phyloP scores from a whole-genome alignment of 176 grass and related monocot species.

The Canna indica region DNA sequence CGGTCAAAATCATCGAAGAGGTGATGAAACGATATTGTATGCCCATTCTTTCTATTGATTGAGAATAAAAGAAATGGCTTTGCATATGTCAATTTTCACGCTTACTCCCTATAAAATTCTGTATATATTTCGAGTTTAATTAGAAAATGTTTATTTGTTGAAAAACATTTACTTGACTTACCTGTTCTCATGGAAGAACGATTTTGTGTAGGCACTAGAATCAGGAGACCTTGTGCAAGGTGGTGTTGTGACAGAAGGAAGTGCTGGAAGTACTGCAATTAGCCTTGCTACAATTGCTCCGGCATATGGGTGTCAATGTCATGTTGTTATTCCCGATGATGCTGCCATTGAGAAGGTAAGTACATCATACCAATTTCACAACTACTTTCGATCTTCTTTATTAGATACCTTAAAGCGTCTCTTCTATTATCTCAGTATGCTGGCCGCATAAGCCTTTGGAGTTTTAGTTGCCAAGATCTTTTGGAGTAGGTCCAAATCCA shows the following conservation, averaged over 20 bases:
- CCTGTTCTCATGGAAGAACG: background rate
- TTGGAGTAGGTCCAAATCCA: background rate
- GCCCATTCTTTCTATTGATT: background rate
- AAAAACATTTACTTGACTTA: background rate
- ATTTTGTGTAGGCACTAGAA: constrained; percentile 48
- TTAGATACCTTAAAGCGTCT: background rate
- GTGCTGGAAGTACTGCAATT: constrained; percentile 93
- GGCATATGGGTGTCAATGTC: constrained; percentile 73
- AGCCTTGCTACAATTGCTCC: constrained; percentile 88
- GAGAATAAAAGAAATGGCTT: constrained; percentile 2
- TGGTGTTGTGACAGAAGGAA: constrained; percentile 80
- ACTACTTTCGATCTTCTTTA: background rate
- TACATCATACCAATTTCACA: constrained; percentile 4
- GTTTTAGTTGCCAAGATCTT: too few relatives aligned
- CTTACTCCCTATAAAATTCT: too few relatives aligned
- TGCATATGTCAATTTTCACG: background rate
- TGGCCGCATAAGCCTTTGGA: too few relatives aligned
- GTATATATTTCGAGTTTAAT: too few relatives aligned
- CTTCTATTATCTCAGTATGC: background rate
- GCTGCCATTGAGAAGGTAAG: constrained; percentile 87
- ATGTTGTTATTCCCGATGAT: constrained; percentile 93
- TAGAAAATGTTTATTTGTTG: too few relatives aligned
- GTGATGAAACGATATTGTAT: constrained; percentile 15
- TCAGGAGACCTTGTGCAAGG: constrained; percentile 55
- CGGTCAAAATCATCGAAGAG: constrained; percentile 94